phyloP scores from a whole-genome alignment of 2,329 filamentous ascomycete species.

The Penicillium sp. region DNA sequence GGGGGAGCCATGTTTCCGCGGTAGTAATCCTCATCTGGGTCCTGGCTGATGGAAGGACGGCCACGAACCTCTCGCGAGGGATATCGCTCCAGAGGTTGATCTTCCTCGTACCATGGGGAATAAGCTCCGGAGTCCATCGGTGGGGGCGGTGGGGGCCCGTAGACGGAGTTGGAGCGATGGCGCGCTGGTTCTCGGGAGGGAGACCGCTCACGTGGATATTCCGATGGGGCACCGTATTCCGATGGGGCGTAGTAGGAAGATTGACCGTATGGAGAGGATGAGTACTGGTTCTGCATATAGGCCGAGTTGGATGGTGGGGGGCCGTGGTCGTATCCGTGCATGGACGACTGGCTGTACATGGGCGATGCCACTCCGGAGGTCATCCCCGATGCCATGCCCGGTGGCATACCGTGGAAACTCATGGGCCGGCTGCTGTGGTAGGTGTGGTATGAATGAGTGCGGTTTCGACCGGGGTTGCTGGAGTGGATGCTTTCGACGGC shows the following conservation, averaged over 20 bases:
- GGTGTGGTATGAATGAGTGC: constrained; percentile 40
- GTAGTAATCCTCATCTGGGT: constrained; percentile 45
- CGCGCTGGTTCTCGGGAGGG: constrained; percentile 35
- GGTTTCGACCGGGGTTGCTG: constrained; percentile 31
- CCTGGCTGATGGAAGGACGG: constrained; percentile 33
- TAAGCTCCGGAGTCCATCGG: constrained; percentile 36
- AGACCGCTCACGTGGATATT: constrained; percentile 38
- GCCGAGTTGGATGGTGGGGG: constrained; percentile 42
- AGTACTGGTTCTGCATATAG: constrained; percentile 35
- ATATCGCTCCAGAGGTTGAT: constrained; percentile 25
- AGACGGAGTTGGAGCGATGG: constrained; percentile 36
- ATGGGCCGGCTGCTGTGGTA: constrained; percentile 41
- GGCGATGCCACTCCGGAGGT: constrained; percentile 21
- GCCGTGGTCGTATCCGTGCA: constrained; percentile 37
- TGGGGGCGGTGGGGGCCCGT: constrained; percentile 34
- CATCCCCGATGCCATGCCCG: constrained; percentile 33
- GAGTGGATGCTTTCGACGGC: constrained; percentile 35
- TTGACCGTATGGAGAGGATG: constrained; percentile 35
- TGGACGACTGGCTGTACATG: constrained; percentile 29
- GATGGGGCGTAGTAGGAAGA: constrained; percentile 31
- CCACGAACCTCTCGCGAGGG: constrained; percentile 33
- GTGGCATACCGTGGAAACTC: constrained; percentile 41
- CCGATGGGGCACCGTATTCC: constrained; percentile 29
- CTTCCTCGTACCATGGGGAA: constrained; percentile 32
- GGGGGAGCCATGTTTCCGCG: constrained; percentile 43